phyloP scores from a whole-genome alignment of 1,284 basidiomycete species.

The Ceratorhiza oryzae-sativae region DNA sequence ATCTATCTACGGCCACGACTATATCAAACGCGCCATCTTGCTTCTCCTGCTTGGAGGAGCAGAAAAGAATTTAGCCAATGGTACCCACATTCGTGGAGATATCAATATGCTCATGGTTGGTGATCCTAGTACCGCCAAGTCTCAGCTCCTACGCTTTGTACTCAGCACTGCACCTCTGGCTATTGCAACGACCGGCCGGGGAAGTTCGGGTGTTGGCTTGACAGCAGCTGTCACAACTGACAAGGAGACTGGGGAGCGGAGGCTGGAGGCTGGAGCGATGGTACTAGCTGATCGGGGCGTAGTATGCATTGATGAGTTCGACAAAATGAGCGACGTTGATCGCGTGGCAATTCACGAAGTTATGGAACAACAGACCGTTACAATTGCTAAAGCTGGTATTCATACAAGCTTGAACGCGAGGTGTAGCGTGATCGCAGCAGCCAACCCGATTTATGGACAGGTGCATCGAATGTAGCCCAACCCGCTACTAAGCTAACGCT shows the following conservation, averaged over 20 bases:
- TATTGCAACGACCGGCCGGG: conserved; percentile 97
- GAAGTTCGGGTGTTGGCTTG: conserved; percentile 97
- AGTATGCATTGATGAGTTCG: conserved; percentile 99
- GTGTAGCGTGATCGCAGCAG: conserved; percentile 97
- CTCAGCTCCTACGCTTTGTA: conserved; percentile 95
- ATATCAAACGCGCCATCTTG: conserved; percentile 94
- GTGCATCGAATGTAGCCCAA: conserved; percentile 55
- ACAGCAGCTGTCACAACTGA: conserved; percentile 99
- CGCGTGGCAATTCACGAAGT: conserved; percentile 99
- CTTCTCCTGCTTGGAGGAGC: conserved; percentile 93
- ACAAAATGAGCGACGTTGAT: conserved; percentile 99
- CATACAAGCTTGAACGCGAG: conserved; percentile 98
- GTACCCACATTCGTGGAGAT: conserved; percentile 98
- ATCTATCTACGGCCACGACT: conserved; percentile 95
- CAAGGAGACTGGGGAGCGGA: conserved; percentile 94
- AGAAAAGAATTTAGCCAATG: conserved; percentile 97
- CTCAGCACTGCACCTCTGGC: conserved; percentile 96
- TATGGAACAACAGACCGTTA: conserved; percentile 99
- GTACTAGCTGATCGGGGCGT: conserved; percentile 99
- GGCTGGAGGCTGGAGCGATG: conserved; percentile 99
- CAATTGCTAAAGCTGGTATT: conserved; percentile 99
- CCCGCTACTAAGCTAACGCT: not conserved
- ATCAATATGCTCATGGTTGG: conserved; percentile 99
- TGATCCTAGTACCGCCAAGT: conserved; percentile 98
- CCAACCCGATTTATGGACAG: conserved; percentile 99